These are phyloP conservation scores for Sclerotinia minor DNA, from an alignment of 2,329 filamentous ascomycete genomes.

Conservation along the genomic window DNA sequence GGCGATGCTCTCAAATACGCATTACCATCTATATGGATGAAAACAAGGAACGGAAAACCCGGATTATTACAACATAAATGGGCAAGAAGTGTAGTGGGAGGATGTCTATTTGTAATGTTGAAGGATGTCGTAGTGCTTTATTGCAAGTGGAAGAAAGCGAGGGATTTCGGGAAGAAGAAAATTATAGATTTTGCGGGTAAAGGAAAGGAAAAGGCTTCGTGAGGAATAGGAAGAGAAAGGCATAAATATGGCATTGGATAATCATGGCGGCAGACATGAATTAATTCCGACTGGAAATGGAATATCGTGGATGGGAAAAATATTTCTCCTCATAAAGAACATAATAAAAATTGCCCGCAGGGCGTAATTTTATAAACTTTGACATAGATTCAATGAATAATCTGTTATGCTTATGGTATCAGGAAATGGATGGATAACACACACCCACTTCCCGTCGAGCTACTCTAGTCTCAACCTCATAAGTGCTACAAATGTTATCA, in stretches of 20 bases:
- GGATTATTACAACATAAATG: conserved; percentile 75
- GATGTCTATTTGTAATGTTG: conserved; percentile 82
- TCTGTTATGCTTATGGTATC: neutral
- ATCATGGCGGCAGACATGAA: neutral
- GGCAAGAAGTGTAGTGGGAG: conserved; percentile 86
- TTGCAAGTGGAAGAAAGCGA: conserved; percentile 61
- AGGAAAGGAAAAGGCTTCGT: conserved; percentile 1
- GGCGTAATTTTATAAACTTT: neutral
- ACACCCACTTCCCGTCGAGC: neutral
- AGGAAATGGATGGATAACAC: neutral
- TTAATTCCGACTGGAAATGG: neutral
- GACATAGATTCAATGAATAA: neutral
- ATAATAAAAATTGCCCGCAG: neutral
- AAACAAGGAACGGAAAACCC: conserved; percentile 3
- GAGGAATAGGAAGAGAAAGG: neutral
- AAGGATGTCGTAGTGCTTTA: conserved; percentile 67
- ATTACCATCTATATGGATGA: conserved; percentile 68
- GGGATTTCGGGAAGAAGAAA: conserved; percentile 54
- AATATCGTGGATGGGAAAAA: neutral
- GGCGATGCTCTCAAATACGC: conserved; percentile 71
- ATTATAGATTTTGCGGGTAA: conserved; percentile 43
- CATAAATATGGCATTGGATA: neutral
- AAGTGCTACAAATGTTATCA: no score
- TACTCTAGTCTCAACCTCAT: neutral
- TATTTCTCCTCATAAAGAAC: neutral